Evolutionary conservation across 108 stramenopile genomes (phyloP).

Genomic region (Craspedostauros australis): DNA sequence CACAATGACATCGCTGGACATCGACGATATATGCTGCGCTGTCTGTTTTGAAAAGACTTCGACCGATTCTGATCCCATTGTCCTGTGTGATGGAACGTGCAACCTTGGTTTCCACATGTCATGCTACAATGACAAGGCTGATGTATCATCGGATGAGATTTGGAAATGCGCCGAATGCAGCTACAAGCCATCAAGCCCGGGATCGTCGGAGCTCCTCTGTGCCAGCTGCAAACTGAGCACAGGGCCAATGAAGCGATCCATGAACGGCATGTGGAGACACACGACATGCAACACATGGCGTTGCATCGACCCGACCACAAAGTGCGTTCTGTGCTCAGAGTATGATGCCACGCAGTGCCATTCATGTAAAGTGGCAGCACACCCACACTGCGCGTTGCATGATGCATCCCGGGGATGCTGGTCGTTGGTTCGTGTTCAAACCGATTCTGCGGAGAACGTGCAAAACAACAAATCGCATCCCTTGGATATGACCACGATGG

Average conservation of each 20-base stretch:
- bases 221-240: constrained; percentile 4
- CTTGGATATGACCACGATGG: too few species aligned
- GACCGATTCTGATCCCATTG: constrained; percentile 32
- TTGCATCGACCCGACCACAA: neutral
- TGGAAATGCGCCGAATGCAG: constrained; percentile 50
- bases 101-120: constrained; percentile 42
- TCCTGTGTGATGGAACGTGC: constrained; percentile 54
- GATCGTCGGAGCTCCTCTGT: constrained; percentile 1
- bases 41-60: constrained; percentile 37
- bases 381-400: constrained; percentile 29
- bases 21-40: constrained; percentile 35
- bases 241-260: constrained; percentile 16
- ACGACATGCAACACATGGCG: constrained; percentile 13
- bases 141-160: constrained; percentile 17
- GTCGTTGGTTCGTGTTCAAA: constrained; percentile 7
- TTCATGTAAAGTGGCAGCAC: constrained; percentile 12
- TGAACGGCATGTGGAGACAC: constrained; percentile 14
- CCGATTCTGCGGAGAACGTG: neutral
- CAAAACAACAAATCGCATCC: neutral
- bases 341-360: constrained; percentile 13
- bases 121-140: constrained; percentile 33
- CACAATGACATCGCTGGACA: too few species aligned
- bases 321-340: constrained; percentile 8
- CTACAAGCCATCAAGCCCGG: neutral
- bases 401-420: neutral